Evolutionary conservation across 1,284 basidiomycete species (phyloP), one percentile per base, ranked within the genome.

Genomic region (Fomitopsis palustris): DNA sequence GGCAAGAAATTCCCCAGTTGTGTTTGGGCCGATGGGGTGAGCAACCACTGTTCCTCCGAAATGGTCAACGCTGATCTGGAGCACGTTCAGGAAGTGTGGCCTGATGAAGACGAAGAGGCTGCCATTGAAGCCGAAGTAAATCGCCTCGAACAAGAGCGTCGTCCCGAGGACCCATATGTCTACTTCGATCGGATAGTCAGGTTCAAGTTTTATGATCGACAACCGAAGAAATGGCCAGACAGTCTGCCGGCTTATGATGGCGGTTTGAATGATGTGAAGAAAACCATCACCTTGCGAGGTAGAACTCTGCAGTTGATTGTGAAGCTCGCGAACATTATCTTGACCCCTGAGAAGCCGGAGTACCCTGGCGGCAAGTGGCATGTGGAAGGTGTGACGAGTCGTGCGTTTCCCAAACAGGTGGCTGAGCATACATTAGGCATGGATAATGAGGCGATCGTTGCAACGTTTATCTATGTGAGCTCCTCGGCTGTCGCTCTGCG

Each of bases 261-360:
- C 9, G 39, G 39, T 3, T 42, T 42, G 39, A n/a, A 42, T n/a
- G n/a, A 19, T n/a, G 39, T 19, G 21, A 19, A 42, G 39, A 42
- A 43, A 3, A 21, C 54, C 1, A 29, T 58, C 23, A 42, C 51
- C 2, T 56, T 72, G 4, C 53, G 58, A 3, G 71, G 67, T n/a
- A 55, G 53, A 16, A 69, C 56, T 2, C 57, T 81, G 3, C 81
- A 83, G 62, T 69, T 83, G 17, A 82, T 84, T 57, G 75, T 81
- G 56, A 83, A 84, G 66, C 68, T 83, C 4, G 78, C 79, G 0
- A 80, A 78, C 62, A 81, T 83, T 55, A 68, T 76, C n/a, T 62
- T 80, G 25, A 79, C 78, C 0, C 80, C 81, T 0, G 78, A 80
- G 41, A 67, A 69, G 41, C 72, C 74, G 3, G 43, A 57, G n/a